These are phyloP conservation scores for Hymenoscyphus repandus DNA, from an alignment of 2,329 filamentous ascomycete species.

Conservation along the genomic window DNA sequence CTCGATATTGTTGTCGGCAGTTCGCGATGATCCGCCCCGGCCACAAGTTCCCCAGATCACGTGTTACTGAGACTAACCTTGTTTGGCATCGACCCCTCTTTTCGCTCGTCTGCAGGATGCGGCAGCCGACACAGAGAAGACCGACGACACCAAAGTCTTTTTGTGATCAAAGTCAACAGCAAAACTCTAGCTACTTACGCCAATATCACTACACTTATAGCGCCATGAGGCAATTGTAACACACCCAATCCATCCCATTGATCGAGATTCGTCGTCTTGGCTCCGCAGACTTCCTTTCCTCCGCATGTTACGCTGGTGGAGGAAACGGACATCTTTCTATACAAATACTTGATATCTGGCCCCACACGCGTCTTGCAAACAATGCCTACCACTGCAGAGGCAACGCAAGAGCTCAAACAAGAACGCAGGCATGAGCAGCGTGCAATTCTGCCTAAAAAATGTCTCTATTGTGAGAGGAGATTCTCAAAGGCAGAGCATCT, in stretches of 20 bases:
- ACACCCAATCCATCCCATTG: no score
- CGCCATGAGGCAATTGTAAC: not conserved
- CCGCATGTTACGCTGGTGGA: no score
- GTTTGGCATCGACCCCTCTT: not conserved
- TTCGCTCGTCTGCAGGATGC: not conserved
- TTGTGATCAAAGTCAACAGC: no score
- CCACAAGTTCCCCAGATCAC: no score
- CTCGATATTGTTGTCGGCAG: no score
- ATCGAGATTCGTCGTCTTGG: not conserved
- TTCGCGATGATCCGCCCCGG: no score
- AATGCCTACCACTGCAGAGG: conserved; percentile 10
- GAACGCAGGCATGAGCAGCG: conserved; percentile 11
- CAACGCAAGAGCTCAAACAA: conserved; percentile 10
- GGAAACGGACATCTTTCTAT: not conserved
- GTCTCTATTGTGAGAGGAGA: conserved; percentile 44
- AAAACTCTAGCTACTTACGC: not conserved
- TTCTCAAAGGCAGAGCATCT: conserved; percentile 52
- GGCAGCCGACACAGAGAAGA: no score
- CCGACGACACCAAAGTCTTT: no score
- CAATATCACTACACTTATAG: not conserved
- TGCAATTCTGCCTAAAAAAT: conserved; percentile 35
- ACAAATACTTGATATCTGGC: conserved; percentile 1
- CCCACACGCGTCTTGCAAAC: conserved; percentile 4
- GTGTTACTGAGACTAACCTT: not conserved
- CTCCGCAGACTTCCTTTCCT: no score